phyloP scores from a whole-genome alignment of 805 yeast species.

The Priceomyces melissophilus region DNA sequence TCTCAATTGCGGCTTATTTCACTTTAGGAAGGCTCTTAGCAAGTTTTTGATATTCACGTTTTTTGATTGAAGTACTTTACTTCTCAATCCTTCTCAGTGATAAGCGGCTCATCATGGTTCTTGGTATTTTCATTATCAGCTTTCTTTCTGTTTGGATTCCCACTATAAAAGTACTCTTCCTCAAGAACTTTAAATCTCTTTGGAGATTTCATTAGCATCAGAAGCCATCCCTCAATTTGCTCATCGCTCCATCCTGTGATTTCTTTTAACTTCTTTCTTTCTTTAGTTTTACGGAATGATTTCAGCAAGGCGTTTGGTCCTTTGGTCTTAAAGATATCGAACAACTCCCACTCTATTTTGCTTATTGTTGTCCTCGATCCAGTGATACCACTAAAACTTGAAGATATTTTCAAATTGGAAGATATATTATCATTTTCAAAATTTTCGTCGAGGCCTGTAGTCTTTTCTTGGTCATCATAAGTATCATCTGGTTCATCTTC shows the following conservation, averaged over 20 bases:
- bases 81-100: neutral
- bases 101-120: neutral
- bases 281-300: constrained; percentile 46
- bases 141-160: constrained; percentile 14
- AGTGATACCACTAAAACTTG: neutral
- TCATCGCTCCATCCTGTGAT: constrained; percentile 77
- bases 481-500: constrained; percentile 89
- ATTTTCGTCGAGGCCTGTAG: constrained; percentile 23
- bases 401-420: no score
- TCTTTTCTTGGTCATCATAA: constrained; percentile 49
- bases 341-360: constrained; percentile 51
- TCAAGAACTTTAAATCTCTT: constrained; percentile 59
- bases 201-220: constrained; percentile 68
- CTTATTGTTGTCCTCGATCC: constrained; percentile 26
- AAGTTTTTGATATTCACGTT: no score
- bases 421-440: constrained; percentile 8
- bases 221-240: constrained; percentile 91
- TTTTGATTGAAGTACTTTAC: neutral
- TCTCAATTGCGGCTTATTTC: no score
- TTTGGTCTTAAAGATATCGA: constrained; percentile 47
- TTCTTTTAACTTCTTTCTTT: constrained; percentile 49
- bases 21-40: no score
- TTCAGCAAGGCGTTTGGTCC: constrained; percentile 44
- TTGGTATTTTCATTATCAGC: constrained; percentile 1
- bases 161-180: constrained; percentile 49